Evolutionary conservation across 768 basidiomycete species (phyloP).

Genomic region (Hericium alpestre): DNA sequence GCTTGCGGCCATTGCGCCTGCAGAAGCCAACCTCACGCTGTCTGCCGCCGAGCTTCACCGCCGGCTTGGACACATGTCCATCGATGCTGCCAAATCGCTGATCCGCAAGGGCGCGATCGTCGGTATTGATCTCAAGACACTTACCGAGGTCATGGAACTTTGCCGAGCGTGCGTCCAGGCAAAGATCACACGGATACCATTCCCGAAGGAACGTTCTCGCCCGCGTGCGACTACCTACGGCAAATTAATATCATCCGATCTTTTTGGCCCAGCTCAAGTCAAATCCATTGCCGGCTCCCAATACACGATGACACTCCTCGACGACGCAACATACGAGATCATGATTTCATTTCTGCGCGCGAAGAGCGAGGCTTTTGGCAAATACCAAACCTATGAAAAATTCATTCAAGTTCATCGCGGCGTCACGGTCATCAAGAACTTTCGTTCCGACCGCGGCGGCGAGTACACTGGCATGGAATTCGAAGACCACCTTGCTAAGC

Average conservation of each 20-base stretch:
- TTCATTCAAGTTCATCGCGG: background rate
- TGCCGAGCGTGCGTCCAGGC: background rate
- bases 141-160: background rate
- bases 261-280: background rate
- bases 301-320: background rate
- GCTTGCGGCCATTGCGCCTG: too few species aligned
- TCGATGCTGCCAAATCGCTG: background rate
- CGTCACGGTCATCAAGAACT: background rate
- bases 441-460: too few species aligned
- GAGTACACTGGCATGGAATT: too few species aligned
- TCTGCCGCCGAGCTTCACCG: background rate
- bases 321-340: background rate
- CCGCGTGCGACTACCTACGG: background rate
- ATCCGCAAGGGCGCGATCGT: background rate
- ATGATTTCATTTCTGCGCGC: background rate
- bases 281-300: background rate
- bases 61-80: background rate
- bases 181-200: background rate
- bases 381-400: background rate
- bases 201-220: background rate
- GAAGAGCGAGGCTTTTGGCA: background rate
- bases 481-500: slow-evolving; percentile 11
- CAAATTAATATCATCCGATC: background rate
- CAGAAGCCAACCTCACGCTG: too few species aligned
- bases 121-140: background rate